phyloP scores from a whole-genome alignment of 1,284 basidiomycete genomes.

The Dichomitus squalens region DNA sequence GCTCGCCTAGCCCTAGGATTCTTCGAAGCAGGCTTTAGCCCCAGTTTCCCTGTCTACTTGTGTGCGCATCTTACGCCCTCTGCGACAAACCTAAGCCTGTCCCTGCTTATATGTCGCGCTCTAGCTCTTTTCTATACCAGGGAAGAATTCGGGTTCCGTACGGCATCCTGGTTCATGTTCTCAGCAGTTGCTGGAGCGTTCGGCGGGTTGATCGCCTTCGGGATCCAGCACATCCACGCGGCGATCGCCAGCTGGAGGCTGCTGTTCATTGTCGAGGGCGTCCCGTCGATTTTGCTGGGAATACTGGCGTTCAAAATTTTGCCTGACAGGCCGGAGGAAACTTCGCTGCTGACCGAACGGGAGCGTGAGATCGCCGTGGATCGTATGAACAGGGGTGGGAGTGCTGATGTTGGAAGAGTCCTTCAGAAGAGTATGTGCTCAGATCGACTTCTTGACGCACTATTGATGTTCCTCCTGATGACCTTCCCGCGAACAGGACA shows the following conservation, averaged over 20 bases:
- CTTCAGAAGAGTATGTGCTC: slow-evolving; percentile 66
- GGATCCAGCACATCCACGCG: slow-evolving; percentile 58
- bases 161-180: slow-evolving; percentile 81
- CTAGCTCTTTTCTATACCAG: slow-evolving; percentile 70
- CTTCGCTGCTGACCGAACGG: slow-evolving; percentile 66
- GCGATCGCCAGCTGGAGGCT: slow-evolving; percentile 63
- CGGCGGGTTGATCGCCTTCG: slow-evolving; percentile 77
- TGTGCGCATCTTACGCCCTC: slow-evolving; percentile 49
- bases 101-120: slow-evolving; percentile 43
- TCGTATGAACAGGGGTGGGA: slow-evolving; percentile 72
- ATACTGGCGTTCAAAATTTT: slow-evolving; percentile 65
- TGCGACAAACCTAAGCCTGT: slow-evolving; percentile 22
- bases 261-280: slow-evolving; percentile 78
- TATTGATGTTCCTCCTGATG: neutral
- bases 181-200: slow-evolving; percentile 81
- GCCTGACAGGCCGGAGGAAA: slow-evolving; percentile 79
- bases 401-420: slow-evolving; percentile 64
- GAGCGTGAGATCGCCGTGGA: slow-evolving; percentile 76
- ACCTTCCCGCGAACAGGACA: slow-evolving; percentile 46
- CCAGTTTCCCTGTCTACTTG: slow-evolving; percentile 75
- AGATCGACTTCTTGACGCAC: neutral
- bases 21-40: slow-evolving; percentile 76
- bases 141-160: slow-evolving; percentile 67
- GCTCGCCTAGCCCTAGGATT: slow-evolving; percentile 63
- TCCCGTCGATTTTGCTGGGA: slow-evolving; percentile 73